Evolutionary conservation across 2,329 filamentous ascomycete genomes (phyloP).

Genomic region (Trichoderma sp.): DNA sequence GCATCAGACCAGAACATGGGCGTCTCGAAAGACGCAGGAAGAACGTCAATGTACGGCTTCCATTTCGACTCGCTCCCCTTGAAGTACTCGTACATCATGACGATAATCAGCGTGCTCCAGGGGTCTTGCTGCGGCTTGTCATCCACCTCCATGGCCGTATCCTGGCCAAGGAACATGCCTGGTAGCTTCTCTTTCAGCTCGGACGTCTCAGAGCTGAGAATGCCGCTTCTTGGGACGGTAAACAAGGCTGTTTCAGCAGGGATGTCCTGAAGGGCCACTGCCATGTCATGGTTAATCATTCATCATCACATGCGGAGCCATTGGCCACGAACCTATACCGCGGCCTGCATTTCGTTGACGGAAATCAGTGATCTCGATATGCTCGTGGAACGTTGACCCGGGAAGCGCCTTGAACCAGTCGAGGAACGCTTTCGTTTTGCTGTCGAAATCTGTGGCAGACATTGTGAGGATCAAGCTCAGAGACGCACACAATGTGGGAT

Average conservation of each 20-base stretch:
- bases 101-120: slow-evolving; percentile 67
- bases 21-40: slow-evolving; percentile 75
- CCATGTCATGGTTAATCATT: slow-evolving; percentile 26
- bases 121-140: slow-evolving; percentile 50
- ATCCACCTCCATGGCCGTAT: slow-evolving; percentile 44
- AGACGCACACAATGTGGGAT: background rate
- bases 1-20: slow-evolving; percentile 83
- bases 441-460: slow-evolving; percentile 44
- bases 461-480: background rate
- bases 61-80: slow-evolving; percentile 65
- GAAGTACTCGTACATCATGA: slow-evolving; percentile 76
- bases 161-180: slow-evolving; percentile 50
- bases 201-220: slow-evolving; percentile 75
- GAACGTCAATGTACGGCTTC: slow-evolving; percentile 75
- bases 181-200: slow-evolving; percentile 62
- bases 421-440: slow-evolving; percentile 51
- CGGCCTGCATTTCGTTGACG: slow-evolving; percentile 54
- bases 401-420: slow-evolving; percentile 57
- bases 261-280: slow-evolving; percentile 73
- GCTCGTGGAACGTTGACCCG: slow-evolving; percentile 56
- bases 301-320: background rate
- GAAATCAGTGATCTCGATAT: slow-evolving; percentile 57
- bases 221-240: slow-evolving; percentile 70
- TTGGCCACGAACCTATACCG: slow-evolving; percentile 52
- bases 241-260: slow-evolving; percentile 76